A percentile compares a stretch with the other conserved stretches of the same genome.
Conservation (phyloP, 169 alveolate species). For the Plasmodium malariae region DNA sequence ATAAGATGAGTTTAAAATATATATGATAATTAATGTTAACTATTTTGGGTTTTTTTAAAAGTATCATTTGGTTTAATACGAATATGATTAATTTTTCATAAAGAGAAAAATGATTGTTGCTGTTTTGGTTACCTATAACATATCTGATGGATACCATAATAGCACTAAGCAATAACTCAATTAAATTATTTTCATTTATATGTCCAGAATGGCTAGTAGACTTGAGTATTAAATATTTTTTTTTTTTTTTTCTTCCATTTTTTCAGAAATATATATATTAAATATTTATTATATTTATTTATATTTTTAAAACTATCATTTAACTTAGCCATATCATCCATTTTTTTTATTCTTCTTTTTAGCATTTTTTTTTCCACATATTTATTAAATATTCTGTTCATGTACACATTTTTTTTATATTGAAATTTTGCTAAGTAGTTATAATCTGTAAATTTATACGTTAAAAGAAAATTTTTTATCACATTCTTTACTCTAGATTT, state of each 20-base stretch:
- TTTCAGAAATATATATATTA: slow-evolving; percentile 21
- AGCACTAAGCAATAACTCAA: slow-evolving; percentile 32
- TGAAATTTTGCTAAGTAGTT: slow-evolving; percentile 35
- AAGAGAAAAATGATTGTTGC: not conserved
- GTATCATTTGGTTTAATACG: slow-evolving; percentile 37
- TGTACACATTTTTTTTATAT: slow-evolving; percentile 33
- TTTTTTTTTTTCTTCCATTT: slow-evolving; percentile 21
- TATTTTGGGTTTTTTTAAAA: slow-evolving; percentile 43
- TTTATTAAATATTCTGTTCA: slow-evolving; percentile 27
- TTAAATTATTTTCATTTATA: slow-evolving; percentile 27
- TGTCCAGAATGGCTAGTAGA: slow-evolving; percentile 5
- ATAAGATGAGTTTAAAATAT: slow-evolving; percentile 29
- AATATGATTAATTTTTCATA: slow-evolving; percentile 29
- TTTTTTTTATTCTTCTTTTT: slow-evolving; percentile 50
- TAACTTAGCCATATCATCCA: slow-evolving; percentile 36
- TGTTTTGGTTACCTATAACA: not conserved
- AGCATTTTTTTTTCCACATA: slow-evolving; percentile 33
- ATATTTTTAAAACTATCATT: slow-evolving; percentile 30
- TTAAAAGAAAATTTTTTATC: slow-evolving; percentile 23
- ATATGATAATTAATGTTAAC: slow-evolving; percentile 15
- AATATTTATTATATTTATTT: slow-evolving; percentile 48
- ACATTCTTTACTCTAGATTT: slow-evolving; percentile 29
- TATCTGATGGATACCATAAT: slow-evolving; percentile 8
- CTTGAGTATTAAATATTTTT: slow-evolving; percentile 37
- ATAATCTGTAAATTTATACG: slow-evolving; percentile 8